Evolutionary conservation across 495 filamentous ascomycete genomes (phyloP).

Genomic region (Tuber melanosporum): DNA sequence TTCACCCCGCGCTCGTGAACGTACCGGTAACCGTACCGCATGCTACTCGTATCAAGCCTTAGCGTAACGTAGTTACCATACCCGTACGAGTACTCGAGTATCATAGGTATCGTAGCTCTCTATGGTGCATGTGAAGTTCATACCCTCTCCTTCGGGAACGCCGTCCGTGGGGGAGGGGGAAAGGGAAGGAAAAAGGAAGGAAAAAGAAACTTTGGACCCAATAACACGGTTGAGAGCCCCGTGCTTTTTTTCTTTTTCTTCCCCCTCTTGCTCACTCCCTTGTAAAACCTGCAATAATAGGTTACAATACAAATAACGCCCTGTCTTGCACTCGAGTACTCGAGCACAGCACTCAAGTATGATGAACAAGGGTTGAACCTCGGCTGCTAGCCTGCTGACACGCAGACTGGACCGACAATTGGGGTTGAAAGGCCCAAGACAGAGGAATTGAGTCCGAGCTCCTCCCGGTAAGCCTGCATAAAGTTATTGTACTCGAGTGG

Average conservation of each 20-base stretch:
- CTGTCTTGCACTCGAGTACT: no score
- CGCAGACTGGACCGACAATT: not conserved
- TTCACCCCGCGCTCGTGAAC: not conserved
- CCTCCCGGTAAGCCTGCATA: not conserved
- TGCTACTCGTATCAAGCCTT: no score
- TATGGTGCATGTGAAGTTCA: not conserved
- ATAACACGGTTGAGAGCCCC: not conserved
- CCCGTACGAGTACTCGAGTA: no score
- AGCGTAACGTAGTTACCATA: no score
- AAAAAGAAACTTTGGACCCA: slow-evolving; percentile 3
- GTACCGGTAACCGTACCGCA: not conserved
- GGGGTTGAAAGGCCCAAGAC: not conserved
- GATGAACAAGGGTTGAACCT: not conserved
- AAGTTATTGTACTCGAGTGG: no score
- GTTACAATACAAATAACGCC: not conserved
- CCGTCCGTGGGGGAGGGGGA: not conserved
- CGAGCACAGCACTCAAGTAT: not conserved
- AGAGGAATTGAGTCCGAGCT: slow-evolving; percentile 1
- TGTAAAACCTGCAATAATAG: not conserved
- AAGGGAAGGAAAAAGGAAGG: not conserved
- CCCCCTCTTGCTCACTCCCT: not conserved
- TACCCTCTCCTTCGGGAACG: slow-evolving; percentile 1
- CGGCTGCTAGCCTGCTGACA: not conserved
- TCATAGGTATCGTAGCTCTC: not conserved
- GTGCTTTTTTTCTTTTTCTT: not conserved